Base-by-base conservation (phyloP, 2,329 filamentous ascomycete genomes). In the Nemania sp. region DNA sequence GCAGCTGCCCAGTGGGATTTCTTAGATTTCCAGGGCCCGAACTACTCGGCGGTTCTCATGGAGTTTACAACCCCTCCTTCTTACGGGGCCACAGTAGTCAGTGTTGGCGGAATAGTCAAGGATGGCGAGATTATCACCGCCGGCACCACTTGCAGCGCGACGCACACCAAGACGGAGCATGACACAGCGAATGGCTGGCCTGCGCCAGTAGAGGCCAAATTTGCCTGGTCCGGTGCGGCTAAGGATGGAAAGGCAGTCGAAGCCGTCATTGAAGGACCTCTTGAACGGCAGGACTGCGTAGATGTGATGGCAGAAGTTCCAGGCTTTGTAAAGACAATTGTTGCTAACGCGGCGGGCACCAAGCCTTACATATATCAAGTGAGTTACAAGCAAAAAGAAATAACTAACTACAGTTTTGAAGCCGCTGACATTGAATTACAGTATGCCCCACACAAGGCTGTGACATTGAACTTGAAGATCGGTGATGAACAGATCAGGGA, bases 351-450 rank as follows among this genome's bases (percentile, higher is more conserved):
- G 11, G 91, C 88, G 3, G 94, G 94, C 59, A 96, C 94, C 23
- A 94, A 91, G 78, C 94, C 94, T 5, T 99, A 97, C 73, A 97
- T 99, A 66, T 99, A 97, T 75, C 94, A 96, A 81, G 90, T 92
- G 73, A 53, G 49, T 51, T 8, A 2, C 12, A 37, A 6, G 9
- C 15, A n/a, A 14, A 31, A 8, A 37, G 4, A 12, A 23, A 22
- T 12, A 5, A 3, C 8, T 12, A 5, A 3, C 8, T n/a, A 28
- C 43, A 31, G 45, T 33, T 33, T 40, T 26, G 14, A 14, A 9
- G 33, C 36, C 34, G 14, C 44, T 61, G 41, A 52, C 24, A 67
- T 64, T 62, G 42, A 60, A 47, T n/a, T 5, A 15, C 61, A 96
- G 88, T 97, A 86, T 73, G 80, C 80, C 15, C 88, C 89, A 30